Base-by-base conservation (phyloP, 345 rosid genomes). In the Durio zibethinus region DNA sequence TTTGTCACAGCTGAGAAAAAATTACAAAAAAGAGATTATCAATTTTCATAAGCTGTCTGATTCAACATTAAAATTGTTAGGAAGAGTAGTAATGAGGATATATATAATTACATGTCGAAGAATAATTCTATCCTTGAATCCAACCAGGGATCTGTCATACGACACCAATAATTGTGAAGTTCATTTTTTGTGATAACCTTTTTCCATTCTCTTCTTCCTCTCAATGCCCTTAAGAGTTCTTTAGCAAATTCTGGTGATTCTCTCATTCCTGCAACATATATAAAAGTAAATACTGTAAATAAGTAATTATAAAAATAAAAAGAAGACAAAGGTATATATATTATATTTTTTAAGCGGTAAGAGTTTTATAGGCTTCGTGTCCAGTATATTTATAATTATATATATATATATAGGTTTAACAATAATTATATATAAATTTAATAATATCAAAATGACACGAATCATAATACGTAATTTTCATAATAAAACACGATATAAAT, bases 31-130 rank as follows among this genome's bases (percentile, higher is more conserved):
- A n/a, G 3, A 23, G 50, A 12, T 0, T 36, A n/a, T 1, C 6
- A 70, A 27, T 52, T 69, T 25, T 23, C 53, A 27, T 43, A 14
- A 38, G 5, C 2, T 35, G 21, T n/a, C 4, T 15, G 23, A 64
- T 4, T 35, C 20, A 62, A 62, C 14, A 12, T 62, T 4, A 64
- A 47, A 40, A n/a, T 38, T n/a, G 31, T 15, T 15, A 3, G 25
- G 10, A 38, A 45, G 31, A n/a, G n/a, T n/a, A 45, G 23, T 0
- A 47, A 21, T 9, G 38, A 42, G 33, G 76, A 20, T 33, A 20
- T 4, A 27, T 10, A 36, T 3, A 11, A 71, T 76, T 87, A 87
- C 92, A 89, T 42, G 87, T 89, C 80, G 77, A 89, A 89, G 85
- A 86, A 82, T 20, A 89, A 68, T 25, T 59, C 79, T 18, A 82